These are phyloP conservation scores for Limonium bicolor DNA, from an alignment of 148 eudicot genomes.

Conservation along the genomic window DNA sequence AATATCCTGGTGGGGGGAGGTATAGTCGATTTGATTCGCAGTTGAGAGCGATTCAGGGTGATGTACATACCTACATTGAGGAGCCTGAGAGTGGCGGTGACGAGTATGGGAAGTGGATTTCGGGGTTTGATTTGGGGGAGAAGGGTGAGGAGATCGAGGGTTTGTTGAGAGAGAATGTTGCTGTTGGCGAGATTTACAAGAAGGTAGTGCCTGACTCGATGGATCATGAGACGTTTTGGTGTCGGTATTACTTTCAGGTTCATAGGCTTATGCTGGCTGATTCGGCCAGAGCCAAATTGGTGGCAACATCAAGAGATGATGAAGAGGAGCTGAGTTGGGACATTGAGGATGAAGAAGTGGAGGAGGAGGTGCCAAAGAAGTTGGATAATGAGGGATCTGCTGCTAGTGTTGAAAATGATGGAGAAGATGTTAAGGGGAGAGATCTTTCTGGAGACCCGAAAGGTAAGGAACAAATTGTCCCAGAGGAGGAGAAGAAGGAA, in stretches of 20 bases:
- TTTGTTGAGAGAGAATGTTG: constrained; percentile 26
- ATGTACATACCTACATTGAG: constrained; percentile 42
- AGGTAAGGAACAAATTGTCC: neutral
- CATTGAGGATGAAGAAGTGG: constrained; percentile 23
- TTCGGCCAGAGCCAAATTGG: constrained; percentile 44
- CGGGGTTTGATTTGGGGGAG: constrained; percentile 42
- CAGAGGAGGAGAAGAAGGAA: constrained; percentile 7
- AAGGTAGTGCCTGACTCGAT: constrained; percentile 43
- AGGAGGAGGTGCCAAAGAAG: constrained; percentile 4
- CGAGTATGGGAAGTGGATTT: constrained; percentile 48
- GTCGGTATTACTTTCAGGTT: constrained; percentile 54
- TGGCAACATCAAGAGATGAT: constrained; percentile 44
- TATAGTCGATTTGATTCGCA: constrained; percentile 55
- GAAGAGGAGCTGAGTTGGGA: constrained; percentile 87
- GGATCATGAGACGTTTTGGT: constrained; percentile 56
- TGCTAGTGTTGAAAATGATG: neutral
- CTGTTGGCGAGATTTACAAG: constrained; percentile 27
- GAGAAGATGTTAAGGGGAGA: neutral
- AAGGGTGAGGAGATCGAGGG: constrained; percentile 33
- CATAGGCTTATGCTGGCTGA: constrained; percentile 47
- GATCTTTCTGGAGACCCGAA: neutral
- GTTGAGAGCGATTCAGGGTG: constrained; percentile 40
- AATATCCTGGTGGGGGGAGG: constrained; percentile 12
- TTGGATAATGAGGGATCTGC: constrained; percentile 2
- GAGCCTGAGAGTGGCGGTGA: constrained; percentile 34